Evolutionary conservation across 2,329 filamentous ascomycete genomes (phyloP).

Genomic region (Fusarium camptoceras): DNA sequence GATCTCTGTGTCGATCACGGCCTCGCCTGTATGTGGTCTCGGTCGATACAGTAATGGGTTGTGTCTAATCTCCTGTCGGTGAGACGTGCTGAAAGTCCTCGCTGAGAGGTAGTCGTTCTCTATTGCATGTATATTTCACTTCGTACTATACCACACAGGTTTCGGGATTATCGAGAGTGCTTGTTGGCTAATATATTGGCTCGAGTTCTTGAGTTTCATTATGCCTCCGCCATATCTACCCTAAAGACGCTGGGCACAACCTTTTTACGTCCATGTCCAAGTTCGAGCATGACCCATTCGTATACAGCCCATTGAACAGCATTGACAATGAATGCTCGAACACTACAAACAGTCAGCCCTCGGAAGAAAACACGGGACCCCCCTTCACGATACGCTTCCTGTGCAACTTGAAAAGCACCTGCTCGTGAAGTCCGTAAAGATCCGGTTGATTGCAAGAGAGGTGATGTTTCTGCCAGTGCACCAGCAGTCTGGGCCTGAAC

Average conservation of each 20-base stretch:
- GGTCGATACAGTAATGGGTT: neutral
- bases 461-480: slow-evolving; percentile 26
- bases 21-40: neutral
- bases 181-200: neutral
- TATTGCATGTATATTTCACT: neutral
- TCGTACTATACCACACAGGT: no score
- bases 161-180: neutral
- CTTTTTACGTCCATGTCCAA: slow-evolving; percentile 51
- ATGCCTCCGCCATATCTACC: slow-evolving; percentile 5
- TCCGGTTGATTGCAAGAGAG: slow-evolving; percentile 38
- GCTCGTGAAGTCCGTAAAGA: slow-evolving; percentile 46
- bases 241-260: neutral
- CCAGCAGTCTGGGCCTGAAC: slow-evolving; percentile 77
- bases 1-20: neutral
- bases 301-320: slow-evolving; percentile 94
- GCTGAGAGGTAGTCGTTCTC: neutral
- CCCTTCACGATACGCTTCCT: slow-evolving; percentile 72
- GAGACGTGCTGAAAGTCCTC: neutral
- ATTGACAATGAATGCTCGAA: slow-evolving; percentile 91
- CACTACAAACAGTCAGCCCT: slow-evolving; percentile 82
- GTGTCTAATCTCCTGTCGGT: neutral
- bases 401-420: slow-evolving; percentile 73
- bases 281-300: slow-evolving; percentile 82
- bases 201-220: neutral
- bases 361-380: slow-evolving; percentile 75